A percentile compares a stretch with the other conserved stretches of the same genome.
phyloP scores from a whole-genome alignment of 208 protist species.

The Zelonia costaricensis region DNA sequence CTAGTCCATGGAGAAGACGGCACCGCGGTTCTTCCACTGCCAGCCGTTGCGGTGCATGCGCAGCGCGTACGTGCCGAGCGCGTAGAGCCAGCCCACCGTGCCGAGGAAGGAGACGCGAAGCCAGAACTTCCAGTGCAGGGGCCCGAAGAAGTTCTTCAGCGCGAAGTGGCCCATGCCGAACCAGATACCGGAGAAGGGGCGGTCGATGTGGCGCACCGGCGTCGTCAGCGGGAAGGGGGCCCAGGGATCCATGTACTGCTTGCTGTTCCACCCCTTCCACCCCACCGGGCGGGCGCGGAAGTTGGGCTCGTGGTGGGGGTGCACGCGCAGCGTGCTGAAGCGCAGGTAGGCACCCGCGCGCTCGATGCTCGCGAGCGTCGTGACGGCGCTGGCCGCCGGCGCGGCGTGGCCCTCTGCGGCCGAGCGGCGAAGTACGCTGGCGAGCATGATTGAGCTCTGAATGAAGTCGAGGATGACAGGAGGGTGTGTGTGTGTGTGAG shows the following conservation, averaged over 20 bases:
- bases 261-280: constrained; percentile 81
- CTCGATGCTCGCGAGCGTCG: constrained; percentile 64
- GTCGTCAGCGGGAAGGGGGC: constrained; percentile 65
- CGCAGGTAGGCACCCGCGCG: constrained; percentile 71
- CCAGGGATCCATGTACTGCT: constrained; percentile 68
- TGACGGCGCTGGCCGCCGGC: constrained; percentile 31
- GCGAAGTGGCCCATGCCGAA: constrained; percentile 86
- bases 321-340: constrained; percentile 76
- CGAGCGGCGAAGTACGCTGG: constrained; percentile 63
- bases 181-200: constrained; percentile 60
- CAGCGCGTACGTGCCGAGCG: constrained; percentile 54
- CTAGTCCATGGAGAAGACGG: constrained; percentile 85
- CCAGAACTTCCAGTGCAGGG: constrained; percentile 70
- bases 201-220: constrained; percentile 74
- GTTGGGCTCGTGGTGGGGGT: constrained; percentile 77
- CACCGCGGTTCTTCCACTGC: constrained; percentile 89
- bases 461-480: no score
- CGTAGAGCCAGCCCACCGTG: constrained; percentile 39
- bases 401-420: constrained; percentile 31
- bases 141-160: constrained; percentile 80
- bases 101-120: constrained; percentile 62
- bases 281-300: constrained; percentile 71
- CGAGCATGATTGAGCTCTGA: constrained; percentile 65
- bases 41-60: constrained; percentile 88
- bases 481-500: no score